Conservation (phyloP, 768 basidiomycete genomes). For the Amanita pseudoporphyria region DNA sequence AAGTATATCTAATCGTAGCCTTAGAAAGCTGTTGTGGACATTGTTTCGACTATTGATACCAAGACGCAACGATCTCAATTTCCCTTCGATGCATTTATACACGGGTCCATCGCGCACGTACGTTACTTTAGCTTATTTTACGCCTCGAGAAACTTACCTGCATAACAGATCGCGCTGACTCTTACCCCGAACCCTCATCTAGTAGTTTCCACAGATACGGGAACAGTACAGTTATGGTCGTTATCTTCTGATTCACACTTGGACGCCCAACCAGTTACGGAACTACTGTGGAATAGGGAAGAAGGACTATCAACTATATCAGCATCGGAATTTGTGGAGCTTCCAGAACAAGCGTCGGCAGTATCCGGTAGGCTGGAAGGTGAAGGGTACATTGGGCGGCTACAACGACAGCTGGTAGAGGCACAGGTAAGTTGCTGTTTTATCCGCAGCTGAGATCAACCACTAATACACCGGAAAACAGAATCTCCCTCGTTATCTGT, state of each 20-base stretch:
- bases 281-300: slow-evolving; percentile 68
- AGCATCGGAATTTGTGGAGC: slow-evolving; percentile 63
- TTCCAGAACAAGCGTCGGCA: slow-evolving; percentile 48
- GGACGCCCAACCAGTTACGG: slow-evolving; percentile 15
- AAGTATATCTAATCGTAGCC: neutral
- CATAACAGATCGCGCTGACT: neutral
- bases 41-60: slow-evolving; percentile 39
- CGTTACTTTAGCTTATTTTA: slow-evolving; percentile 12
- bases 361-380: slow-evolving; percentile 26
- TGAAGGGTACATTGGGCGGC: slow-evolving; percentile 41
- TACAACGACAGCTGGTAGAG: slow-evolving; percentile 49
- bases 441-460: neutral
- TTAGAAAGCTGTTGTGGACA: slow-evolving; percentile 47
- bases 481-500: slow-evolving; percentile 63
- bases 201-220: slow-evolving; percentile 62
- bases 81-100: slow-evolving; percentile 50
- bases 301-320: slow-evolving; percentile 62
- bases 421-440: slow-evolving; percentile 35
- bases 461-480: slow-evolving; percentile 16
- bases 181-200: slow-evolving; percentile 18
- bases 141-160: neutral
- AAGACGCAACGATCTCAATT: slow-evolving; percentile 47
- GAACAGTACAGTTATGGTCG: slow-evolving; percentile 60
- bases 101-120: slow-evolving; percentile 68
- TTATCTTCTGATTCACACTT: neutral